Evolutionary conservation across 768 basidiomycete species (phyloP).

Genomic region (Lentinula aciculospora): DNA sequence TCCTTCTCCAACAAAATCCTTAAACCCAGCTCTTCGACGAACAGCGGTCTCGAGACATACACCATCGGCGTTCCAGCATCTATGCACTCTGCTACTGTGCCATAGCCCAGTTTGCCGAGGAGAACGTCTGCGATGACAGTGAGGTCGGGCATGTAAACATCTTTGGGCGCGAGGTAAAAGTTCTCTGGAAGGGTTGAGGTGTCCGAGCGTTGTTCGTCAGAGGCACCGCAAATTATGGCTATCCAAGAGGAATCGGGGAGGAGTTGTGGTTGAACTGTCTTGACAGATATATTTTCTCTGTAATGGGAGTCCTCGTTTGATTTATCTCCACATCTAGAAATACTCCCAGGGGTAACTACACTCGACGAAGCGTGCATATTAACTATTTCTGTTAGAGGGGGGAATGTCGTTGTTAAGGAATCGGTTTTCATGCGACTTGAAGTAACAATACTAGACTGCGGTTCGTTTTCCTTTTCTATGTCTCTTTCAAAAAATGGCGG

Average conservation of each 20-base stretch:
- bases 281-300: neutral
- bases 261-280: constrained; percentile 31
- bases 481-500: constrained; percentile 13
- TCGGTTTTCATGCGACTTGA: neutral
- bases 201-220: constrained; percentile 47
- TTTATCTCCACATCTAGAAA: neutral
- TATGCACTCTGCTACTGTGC: constrained; percentile 76
- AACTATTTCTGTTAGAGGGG: constrained; percentile 17
- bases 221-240: constrained; percentile 72
- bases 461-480: neutral
- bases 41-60: constrained; percentile 74
- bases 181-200: constrained; percentile 48
- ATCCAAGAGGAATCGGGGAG: constrained; percentile 72
- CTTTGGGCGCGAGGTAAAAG: constrained; percentile 71
- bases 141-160: constrained; percentile 81
- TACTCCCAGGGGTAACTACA: neutral
- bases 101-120: constrained; percentile 79
- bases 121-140: constrained; percentile 70
- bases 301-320: neutral
- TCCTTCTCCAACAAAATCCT: constrained; percentile 55
- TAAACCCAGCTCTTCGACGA: constrained; percentile 78
- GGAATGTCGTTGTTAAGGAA: constrained; percentile 24
- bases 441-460: neutral
- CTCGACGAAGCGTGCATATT: neutral
- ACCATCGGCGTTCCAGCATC: constrained; percentile 75